Percentiles rank a stretch among this genome's conserved stretches.
Evolutionary conservation across 345 rosid genomes (phyloP).

Genomic region (Syzygium jambos): DNA sequence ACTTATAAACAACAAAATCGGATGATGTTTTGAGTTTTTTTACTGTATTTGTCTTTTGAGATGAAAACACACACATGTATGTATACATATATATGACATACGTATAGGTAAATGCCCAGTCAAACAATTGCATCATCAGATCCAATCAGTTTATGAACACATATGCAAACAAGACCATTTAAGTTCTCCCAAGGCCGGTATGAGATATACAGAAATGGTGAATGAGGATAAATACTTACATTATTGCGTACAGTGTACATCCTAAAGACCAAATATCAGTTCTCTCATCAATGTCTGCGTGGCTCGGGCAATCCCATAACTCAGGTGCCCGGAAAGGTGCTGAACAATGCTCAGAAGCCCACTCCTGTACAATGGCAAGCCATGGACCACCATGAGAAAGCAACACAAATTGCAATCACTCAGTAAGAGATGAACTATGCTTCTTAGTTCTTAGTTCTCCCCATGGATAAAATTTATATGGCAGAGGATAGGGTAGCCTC

Average conservation of each 20-base stretch:
- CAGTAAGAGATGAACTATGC: not conserved
- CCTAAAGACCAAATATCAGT: constrained; percentile 98
- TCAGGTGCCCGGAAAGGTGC: constrained; percentile 99
- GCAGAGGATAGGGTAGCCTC: not conserved
- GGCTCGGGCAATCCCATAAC: constrained; percentile 98
- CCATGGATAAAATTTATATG: not conserved
- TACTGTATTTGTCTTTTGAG: not conserved
- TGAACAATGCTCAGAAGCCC: constrained; percentile 96
- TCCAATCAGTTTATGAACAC: not conserved
- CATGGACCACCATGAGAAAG: not conserved
- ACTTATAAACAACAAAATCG: not conserved
- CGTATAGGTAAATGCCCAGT: not conserved
- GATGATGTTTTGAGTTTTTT: not conserved
- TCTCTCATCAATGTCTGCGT: constrained; percentile 92
- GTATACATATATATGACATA: not conserved
- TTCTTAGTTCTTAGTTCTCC: not conserved
- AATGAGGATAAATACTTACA: constrained; percentile 43
- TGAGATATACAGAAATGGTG: not conserved
- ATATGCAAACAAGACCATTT: not conserved
- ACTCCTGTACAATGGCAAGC: constrained; percentile 43
- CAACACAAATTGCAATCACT: not conserved
- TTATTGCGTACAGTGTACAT: constrained; percentile 94
- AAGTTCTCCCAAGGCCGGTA: not conserved
- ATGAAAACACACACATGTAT: not conserved
- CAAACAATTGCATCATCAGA: not conserved